Evolutionary conservation across 139 green algal genomes (phyloP), one percentile per base, ranked within the genome.

Genomic region (Chlorella ohadii): DNA sequence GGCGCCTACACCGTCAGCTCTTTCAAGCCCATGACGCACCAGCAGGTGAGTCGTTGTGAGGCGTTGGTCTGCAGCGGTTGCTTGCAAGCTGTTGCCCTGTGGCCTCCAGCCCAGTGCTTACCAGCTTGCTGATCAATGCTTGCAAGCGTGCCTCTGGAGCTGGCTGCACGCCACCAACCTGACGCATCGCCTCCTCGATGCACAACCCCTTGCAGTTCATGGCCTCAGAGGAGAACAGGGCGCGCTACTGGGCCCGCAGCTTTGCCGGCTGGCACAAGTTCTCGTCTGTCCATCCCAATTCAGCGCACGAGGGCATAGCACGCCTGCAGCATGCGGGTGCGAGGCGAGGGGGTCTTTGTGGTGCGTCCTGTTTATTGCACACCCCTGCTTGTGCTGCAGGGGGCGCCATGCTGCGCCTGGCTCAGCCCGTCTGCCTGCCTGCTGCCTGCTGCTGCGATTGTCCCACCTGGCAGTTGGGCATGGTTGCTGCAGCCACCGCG

Each of bases 211-310:
- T n/a, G 9, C 90, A 98, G 88, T 99, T 99, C 72, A 94, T 98
- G 90, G 78, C 89, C 1, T 90, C 87, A 16, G 57, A 87, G 2
- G 82, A 86, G 25, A 90, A 89, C 38, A 81, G 91, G 1, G 78
- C 88, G 2, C 89, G 96, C 31, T 99, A 99, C 89, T 99, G 95
- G 95, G 92, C 93, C 27, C 91, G 96, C n/a, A 93, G 82, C 79
- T 96, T 95, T 87, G 91, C 94, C 4, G 96, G 97, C 23, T 99
- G 95, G 95, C 82, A 90, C 38, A 82, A 92, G 38, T 98, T 98
- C 86, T 86, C 88, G 22, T 31, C 57, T 23, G 86, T 92, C 27
- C 59, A 82, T 41, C 95, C 95, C 15, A 97, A 96, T 68, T 76
- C 79, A 1, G 91, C 92, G 22, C 96, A 99, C 82, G 71, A 89